Conservation (phyloP, 2,329 filamentous ascomycete species). For the Chrysosphaeria jannelii region DNA sequence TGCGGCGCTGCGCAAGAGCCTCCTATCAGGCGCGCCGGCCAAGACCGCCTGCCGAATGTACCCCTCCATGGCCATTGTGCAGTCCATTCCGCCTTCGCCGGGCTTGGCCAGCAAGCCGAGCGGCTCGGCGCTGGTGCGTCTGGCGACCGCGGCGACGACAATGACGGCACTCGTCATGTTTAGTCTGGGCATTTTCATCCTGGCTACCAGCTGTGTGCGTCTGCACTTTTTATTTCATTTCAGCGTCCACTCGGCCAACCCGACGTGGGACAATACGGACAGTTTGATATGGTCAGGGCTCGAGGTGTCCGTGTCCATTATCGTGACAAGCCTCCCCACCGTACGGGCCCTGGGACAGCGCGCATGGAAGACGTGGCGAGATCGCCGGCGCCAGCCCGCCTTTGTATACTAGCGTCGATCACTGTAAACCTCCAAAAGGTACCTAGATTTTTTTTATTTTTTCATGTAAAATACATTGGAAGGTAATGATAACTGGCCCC, state of each 20-base stretch:
- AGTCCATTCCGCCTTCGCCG: too few relatives aligned
- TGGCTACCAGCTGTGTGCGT: slow-evolving; percentile 10
- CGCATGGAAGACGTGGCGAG: background rate
- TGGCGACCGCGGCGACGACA: background rate
- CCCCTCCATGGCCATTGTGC: too few relatives aligned
- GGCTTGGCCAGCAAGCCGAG: too few relatives aligned
- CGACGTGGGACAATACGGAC: slow-evolving; percentile 13
- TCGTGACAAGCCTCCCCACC: slow-evolving; percentile 13
- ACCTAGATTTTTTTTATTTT: too few relatives aligned
- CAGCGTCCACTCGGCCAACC: slow-evolving; percentile 8
- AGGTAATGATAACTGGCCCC: too few relatives aligned
- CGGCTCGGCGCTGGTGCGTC: background rate
- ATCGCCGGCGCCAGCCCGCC: too few relatives aligned
- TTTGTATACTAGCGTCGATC: too few relatives aligned
- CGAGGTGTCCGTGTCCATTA: slow-evolving; percentile 13
- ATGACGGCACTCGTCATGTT: slow-evolving; percentile 9
- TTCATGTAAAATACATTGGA: too few relatives aligned
- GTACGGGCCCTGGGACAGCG: slow-evolving; percentile 8
- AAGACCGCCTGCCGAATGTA: too few relatives aligned
- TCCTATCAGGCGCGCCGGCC: too few relatives aligned
- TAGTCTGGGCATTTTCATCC: slow-evolving; percentile 10
- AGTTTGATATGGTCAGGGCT: slow-evolving; percentile 14
- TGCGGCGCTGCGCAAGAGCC: slow-evolving; percentile 6
- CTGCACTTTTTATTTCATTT: slow-evolving; percentile 9
- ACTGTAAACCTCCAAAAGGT: too few relatives aligned